Percentiles rank a stretch among this genome's conserved stretches.
phyloP scores from a whole-genome alignment of 2,329 filamentous ascomycete genomes.

The Myriangium duriaei region DNA sequence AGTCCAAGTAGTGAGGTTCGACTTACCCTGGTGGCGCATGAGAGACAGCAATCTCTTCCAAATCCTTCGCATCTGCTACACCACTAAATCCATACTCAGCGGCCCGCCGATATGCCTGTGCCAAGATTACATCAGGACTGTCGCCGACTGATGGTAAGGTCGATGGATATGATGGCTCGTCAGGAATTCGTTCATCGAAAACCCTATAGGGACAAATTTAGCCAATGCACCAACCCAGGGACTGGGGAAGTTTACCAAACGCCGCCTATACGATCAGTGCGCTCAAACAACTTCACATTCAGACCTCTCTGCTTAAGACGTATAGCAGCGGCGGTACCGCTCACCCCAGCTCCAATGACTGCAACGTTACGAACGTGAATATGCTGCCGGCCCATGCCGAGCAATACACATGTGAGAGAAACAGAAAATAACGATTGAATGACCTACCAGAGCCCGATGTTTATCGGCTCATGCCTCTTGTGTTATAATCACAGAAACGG shows the following conservation, averaged over 20 bases:
- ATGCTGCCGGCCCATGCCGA: neutral
- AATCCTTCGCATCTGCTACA: constrained; percentile 2
- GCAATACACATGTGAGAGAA: too few species aligned
- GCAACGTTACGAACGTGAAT: constrained; percentile 23
- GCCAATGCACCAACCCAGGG: neutral
- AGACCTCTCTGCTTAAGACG: constrained; percentile 35
- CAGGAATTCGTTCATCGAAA: constrained; percentile 36
- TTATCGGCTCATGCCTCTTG: too few species aligned
- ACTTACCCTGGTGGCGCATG: constrained; percentile 41
- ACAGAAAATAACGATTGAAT: too few species aligned
- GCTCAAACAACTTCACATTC: constrained; percentile 43
- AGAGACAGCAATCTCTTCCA: constrained; percentile 12
- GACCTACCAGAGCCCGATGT: too few species aligned
- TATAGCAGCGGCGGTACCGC: constrained; percentile 35
- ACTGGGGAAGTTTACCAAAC: constrained; percentile 34
- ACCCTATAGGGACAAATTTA: constrained; percentile 28
- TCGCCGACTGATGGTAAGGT: constrained; percentile 25
- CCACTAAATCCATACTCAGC: too few species aligned
- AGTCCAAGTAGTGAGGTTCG: neutral
- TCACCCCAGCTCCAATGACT: constrained; percentile 41
- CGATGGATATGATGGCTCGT: constrained; percentile 37
- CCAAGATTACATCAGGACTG: constrained; percentile 16
- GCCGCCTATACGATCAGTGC: constrained; percentile 40
- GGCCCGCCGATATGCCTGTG: too few species aligned
- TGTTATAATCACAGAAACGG: too few species aligned